Conservation (phyloP, 2,329 filamentous ascomycete species). For the Xylaria multiplex region DNA sequence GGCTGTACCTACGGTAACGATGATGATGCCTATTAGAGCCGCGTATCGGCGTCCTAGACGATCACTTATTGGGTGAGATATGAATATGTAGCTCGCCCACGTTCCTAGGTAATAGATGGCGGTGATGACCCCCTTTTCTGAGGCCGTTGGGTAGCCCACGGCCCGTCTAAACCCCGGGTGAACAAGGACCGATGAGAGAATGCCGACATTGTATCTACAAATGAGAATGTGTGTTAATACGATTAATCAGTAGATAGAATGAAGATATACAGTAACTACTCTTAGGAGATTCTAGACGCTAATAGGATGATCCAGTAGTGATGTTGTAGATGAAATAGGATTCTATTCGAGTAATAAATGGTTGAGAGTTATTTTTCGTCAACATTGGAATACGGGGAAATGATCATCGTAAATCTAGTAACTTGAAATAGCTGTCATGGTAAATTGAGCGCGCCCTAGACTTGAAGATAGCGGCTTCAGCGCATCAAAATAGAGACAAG, state of each 20-base stretch:
- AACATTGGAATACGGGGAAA: too few relatives aligned
- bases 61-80: constrained; percentile 64
- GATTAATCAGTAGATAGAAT: neutral
- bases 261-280: neutral
- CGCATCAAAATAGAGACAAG: constrained; percentile 18
- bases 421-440: too few relatives aligned
- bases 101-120: constrained; percentile 68
- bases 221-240: neutral
- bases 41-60: constrained; percentile 62
- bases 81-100: constrained; percentile 63
- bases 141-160: constrained; percentile 57
- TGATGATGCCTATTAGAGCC: constrained; percentile 58
- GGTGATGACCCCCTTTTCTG: constrained; percentile 63
- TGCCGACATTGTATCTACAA: constrained; percentile 65
- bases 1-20: constrained; percentile 60
- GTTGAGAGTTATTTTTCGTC: too few relatives aligned
- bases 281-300: neutral
- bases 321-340: neutral
- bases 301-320: neutral
- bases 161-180: constrained; percentile 63
- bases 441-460: too few relatives aligned
- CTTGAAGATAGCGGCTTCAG: neutral
- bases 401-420: too few relatives aligned
- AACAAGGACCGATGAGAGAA: constrained; percentile 66
- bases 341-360: neutral